phyloP scores from a whole-genome alignment of 441 rosid genomes.

The Metrosideros polymorpha region DNA sequence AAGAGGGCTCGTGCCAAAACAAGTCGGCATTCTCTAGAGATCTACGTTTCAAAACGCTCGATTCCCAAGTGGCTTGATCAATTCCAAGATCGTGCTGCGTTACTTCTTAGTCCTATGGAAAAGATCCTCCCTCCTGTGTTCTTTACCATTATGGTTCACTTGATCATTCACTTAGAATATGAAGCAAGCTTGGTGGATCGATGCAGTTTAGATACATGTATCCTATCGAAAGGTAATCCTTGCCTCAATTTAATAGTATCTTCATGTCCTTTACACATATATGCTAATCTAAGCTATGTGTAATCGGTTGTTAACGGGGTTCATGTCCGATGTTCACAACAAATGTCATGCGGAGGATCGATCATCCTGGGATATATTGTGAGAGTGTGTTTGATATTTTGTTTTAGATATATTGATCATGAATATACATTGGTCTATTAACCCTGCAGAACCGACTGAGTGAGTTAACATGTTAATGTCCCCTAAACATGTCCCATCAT shows the following conservation, averaged over 20 bases:
- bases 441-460: rapidly evolving
- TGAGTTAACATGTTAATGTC: neutral
- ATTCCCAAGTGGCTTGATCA: neutral
- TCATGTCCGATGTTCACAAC: neutral
- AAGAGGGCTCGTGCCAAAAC: too few species aligned
- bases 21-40: too few species aligned
- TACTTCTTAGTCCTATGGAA: neutral
- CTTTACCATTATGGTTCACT: neutral
- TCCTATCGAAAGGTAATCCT: neutral
- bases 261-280: neutral
- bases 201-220: neutral
- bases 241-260: rapidly evolving
- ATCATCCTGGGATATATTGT: neutral
- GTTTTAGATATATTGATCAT: neutral
- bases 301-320: neutral
- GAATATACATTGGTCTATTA: too few species aligned
- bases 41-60: too few species aligned
- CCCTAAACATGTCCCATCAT: neutral
- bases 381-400: neutral
- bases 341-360: neutral
- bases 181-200: too few species aligned
- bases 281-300: neutral
- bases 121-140: neutral
- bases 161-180: too few species aligned
- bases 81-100: neutral